These are phyloP conservation scores for Ustilago xerochloae DNA, from an alignment of 1,284 basidiomycete species.

Conservation along the genomic window DNA sequence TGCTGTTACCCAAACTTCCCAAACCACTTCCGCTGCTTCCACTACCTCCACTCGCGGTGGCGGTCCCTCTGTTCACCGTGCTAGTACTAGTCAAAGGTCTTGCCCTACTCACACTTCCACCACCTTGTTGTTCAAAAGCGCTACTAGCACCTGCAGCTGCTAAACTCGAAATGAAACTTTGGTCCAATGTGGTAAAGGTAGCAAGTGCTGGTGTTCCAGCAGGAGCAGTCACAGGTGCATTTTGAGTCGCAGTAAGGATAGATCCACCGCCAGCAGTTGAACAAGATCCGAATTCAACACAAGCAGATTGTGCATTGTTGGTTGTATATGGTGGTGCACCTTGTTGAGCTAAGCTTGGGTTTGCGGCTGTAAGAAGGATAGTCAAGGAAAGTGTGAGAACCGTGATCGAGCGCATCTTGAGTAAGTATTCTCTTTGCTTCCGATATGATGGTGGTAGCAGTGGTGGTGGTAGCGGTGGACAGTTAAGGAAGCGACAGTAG, in stretches of 20 bases:
- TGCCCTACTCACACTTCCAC: conserved; percentile 1
- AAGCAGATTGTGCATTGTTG: conserved; percentile 30
- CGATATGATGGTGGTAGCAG: not conserved
- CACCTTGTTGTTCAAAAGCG: conserved; percentile 17
- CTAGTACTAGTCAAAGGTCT: not conserved
- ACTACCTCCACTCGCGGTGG: not conserved
- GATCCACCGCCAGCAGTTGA: conserved; percentile 17
- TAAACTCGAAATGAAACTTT: conserved; percentile 18
- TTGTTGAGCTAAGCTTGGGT: conserved; percentile 3
- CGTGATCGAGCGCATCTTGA: too few species aligned
- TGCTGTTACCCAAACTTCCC: not conserved
- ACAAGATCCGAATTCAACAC: conserved; percentile 38
- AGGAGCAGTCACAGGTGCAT: conserved; percentile 31
- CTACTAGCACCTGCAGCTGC: conserved; percentile 33
- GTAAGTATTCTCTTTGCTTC: too few species aligned
- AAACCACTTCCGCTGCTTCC: not conserved
- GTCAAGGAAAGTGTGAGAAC: not conserved
- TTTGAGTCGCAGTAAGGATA: conserved; percentile 27
- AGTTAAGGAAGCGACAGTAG: too few species aligned
- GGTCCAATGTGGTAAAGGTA: conserved; percentile 23
- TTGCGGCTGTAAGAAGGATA: not conserved
- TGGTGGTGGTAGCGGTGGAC: too few species aligned
- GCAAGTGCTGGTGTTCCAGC: conserved; percentile 37
- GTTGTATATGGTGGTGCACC: conserved; percentile 26
- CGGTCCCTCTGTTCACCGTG: conserved; percentile 1